Conservation (phyloP, 768 basidiomycete species). For the Melanogaster broomeanus region DNA sequence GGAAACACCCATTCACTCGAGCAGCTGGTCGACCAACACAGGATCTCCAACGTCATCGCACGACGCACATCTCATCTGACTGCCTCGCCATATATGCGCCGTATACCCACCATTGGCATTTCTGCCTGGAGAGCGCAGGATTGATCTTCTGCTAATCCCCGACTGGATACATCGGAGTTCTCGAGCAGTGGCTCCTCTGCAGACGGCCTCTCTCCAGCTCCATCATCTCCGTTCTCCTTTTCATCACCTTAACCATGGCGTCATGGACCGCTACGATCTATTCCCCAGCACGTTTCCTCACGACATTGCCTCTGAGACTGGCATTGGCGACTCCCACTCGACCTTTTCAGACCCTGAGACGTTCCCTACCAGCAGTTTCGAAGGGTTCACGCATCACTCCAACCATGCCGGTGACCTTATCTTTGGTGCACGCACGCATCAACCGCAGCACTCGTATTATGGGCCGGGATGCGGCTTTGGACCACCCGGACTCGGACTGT, state of each 20-base stretch:
- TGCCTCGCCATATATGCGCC: constrained; percentile 56
- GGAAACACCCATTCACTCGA: constrained; percentile 64
- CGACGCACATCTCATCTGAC: constrained; percentile 65
- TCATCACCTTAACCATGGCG: constrained; percentile 65
- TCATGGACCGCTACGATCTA: constrained; percentile 82
- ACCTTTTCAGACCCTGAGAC: constrained; percentile 72
- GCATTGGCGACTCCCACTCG: constrained; percentile 63
- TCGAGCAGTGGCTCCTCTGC: constrained; percentile 46
- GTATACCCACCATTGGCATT: constrained; percentile 72
- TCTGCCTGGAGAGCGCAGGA: constrained; percentile 83
- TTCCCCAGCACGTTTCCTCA: constrained; percentile 51
- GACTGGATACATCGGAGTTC: constrained; percentile 59
- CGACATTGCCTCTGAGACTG: constrained; percentile 67
- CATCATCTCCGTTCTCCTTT: constrained; percentile 60
- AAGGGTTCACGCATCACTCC: constrained; percentile 83
- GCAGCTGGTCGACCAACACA: constrained; percentile 48
- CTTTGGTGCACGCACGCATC: constrained; percentile 72
- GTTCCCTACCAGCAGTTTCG: constrained; percentile 53
- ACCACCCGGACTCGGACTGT: constrained; percentile 50
- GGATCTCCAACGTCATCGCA: constrained; percentile 68
- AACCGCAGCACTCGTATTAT: constrained; percentile 46
- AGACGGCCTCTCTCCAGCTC: constrained; percentile 51
- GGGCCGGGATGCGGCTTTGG: constrained; percentile 50
- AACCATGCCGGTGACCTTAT: constrained; percentile 84
- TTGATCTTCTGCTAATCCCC: constrained; percentile 82